These are phyloP conservation scores for Prunus kanzakura DNA, from an alignment of 306 rosid genomes.

Conservation along the genomic window DNA sequence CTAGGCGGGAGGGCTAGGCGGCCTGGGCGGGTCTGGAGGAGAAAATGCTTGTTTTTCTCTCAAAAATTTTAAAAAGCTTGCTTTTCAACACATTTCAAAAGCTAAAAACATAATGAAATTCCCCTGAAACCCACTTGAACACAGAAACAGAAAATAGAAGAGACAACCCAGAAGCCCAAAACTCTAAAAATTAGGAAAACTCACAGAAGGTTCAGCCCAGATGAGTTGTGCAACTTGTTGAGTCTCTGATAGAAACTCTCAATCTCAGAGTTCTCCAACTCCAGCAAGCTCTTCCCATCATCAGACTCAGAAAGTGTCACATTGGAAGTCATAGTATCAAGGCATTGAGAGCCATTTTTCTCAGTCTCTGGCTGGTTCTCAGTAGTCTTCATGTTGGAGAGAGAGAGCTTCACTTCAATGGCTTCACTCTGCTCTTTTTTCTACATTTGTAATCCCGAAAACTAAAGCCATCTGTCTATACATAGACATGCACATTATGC, in stretches of 20 bases:
- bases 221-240: constrained; percentile 16
- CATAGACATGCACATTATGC: neutral
- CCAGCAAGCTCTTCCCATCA: constrained; percentile 16
- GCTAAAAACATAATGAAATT: neutral
- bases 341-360: constrained; percentile 9
- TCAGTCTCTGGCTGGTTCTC: constrained; percentile 17
- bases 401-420: constrained; percentile 3
- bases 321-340: neutral
- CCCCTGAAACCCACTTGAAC: neutral
- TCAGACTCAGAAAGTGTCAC: constrained; percentile 18
- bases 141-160: neutral
- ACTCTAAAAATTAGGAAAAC: constrained; percentile 2
- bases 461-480: neutral
- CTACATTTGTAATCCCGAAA: neutral
- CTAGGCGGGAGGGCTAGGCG: too few species aligned
- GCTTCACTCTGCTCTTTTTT: neutral
- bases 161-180: neutral
- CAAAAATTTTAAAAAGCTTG: neutral
- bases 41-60: too few species aligned
- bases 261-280: constrained; percentile 7
- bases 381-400: constrained; percentile 9
- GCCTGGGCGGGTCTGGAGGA: too few species aligned
- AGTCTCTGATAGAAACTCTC: constrained; percentile 30
- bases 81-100: neutral
- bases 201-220: constrained; percentile 34